phyloP scores from a whole-genome alignment of 371 early-diverging fungal species.

The Apophysomyces elegans region DNA sequence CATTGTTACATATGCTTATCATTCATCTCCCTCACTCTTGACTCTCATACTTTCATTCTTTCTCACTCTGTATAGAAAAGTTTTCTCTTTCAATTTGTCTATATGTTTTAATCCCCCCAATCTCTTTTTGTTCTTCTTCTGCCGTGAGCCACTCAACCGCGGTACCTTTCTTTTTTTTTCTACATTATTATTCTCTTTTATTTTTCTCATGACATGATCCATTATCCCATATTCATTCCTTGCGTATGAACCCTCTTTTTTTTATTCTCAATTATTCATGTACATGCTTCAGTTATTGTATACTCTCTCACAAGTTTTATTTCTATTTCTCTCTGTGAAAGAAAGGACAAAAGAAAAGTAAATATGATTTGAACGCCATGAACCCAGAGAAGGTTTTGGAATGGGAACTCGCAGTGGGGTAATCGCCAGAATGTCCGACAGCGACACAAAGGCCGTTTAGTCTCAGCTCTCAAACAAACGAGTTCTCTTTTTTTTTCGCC shows the following conservation, averaged over 20 bases:
- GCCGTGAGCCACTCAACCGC: neutral
- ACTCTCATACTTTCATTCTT: neutral
- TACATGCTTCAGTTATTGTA: constrained; percentile 11
- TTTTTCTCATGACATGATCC: neutral
- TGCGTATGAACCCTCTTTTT: constrained; percentile 4
- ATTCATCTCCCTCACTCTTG: constrained; percentile 11
- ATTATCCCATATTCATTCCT: neutral
- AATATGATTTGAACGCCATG: constrained; percentile 8
- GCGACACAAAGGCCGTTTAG: constrained; percentile 3
- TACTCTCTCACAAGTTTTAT: neutral
- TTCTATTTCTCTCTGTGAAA: neutral
- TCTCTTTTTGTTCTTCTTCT: neutral
- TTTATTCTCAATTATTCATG: neutral
- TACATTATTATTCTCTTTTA: too few species aligned
- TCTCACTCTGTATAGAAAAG: constrained; percentile 4
- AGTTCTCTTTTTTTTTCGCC: neutral
- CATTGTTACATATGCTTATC: constrained; percentile 8
- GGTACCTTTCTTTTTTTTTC: too few species aligned
- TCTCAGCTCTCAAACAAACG: constrained; percentile 2
- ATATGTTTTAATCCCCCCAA: constrained; percentile 6
- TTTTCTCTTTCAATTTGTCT: constrained; percentile 2
- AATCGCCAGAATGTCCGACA: constrained; percentile 2
- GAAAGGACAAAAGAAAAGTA: constrained; percentile 9
- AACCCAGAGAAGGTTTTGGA: constrained; percentile 7
- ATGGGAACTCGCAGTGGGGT: constrained; percentile 11